phyloP scores from a whole-genome alignment of 2,329 filamentous ascomycete species.

The Calonectria pteridis region DNA sequence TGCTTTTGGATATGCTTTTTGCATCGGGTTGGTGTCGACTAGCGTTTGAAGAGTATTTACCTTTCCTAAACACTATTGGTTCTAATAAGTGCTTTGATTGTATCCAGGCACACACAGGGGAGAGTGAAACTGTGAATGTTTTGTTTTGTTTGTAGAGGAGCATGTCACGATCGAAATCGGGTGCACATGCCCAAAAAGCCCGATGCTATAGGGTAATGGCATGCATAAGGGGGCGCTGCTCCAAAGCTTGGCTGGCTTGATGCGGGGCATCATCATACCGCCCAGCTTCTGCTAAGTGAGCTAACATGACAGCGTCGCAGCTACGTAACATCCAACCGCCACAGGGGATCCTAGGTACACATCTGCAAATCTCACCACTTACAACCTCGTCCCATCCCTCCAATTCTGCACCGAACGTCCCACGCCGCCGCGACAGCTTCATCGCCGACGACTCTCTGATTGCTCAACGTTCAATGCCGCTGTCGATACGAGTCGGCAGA shows the following conservation, averaged over 20 bases:
- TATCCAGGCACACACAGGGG: background rate
- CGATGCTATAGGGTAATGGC: conserved; percentile 37
- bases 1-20: background rate
- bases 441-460: background rate
- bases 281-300: conserved; percentile 16
- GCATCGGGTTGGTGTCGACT: background rate
- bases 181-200: background rate
- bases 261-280: conserved; percentile 31
- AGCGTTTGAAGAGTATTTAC: background rate
- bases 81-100: background rate
- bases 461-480: conserved; percentile 30
- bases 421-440: background rate
- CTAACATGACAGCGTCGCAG: conserved; percentile 22
- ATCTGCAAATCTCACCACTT: conserved; percentile 6
- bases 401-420: background rate
- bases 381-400: background rate
- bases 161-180: background rate
- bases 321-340: conserved; percentile 14
- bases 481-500: conserved; percentile 27
- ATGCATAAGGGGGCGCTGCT: background rate
- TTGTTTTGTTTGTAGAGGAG: background rate
- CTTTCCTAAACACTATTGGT: background rate
- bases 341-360: conserved; percentile 2
- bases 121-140: background rate
- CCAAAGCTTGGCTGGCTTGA: conserved; percentile 10